Percentiles rank a stretch among this genome's conserved stretches.
These are phyloP conservation scores for Aquilaria agallochum DNA, from an alignment of 441 rosid genomes.

Conservation along the genomic window DNA sequence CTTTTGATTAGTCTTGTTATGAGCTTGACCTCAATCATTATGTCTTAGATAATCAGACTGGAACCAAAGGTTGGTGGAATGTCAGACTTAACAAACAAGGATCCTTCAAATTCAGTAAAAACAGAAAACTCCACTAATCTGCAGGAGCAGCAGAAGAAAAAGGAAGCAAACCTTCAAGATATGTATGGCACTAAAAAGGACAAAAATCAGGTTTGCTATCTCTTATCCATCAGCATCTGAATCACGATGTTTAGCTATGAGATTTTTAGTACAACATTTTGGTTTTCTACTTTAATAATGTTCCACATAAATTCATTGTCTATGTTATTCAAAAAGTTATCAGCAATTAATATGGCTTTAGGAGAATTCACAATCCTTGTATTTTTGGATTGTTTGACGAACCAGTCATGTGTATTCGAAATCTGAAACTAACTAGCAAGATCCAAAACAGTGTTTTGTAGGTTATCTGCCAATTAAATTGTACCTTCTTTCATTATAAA, in stretches of 20 bases:
- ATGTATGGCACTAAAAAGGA: constrained; percentile 52
- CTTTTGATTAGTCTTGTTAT: constrained; percentile 4
- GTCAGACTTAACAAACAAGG: constrained; percentile 26
- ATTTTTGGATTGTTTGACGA: no score
- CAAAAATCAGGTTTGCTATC: constrained; percentile 35
- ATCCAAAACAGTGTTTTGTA: no score
- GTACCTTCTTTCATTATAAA: no score
- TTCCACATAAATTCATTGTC: no score
- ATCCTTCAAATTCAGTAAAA: constrained; percentile 19
- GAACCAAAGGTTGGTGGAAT: constrained; percentile 49
- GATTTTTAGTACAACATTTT: no score
- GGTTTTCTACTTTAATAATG: no score
- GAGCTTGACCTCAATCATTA: constrained; percentile 1
- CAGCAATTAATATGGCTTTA: no score
- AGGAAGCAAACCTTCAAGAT: constrained; percentile 12
- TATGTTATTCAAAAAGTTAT: no score
- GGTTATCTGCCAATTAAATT: no score
- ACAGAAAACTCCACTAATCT: constrained; percentile 26
- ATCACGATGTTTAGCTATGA: not conserved
- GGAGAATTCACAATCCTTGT: no score
- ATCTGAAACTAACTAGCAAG: no score
- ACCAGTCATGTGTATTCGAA: no score
- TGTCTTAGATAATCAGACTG: constrained; percentile 65
- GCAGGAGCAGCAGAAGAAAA: constrained; percentile 17
- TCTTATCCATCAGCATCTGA: not conserved